Base-by-base conservation (phyloP, 1,139 yeast genomes). In the Tardiomyces digboiensis region DNA sequence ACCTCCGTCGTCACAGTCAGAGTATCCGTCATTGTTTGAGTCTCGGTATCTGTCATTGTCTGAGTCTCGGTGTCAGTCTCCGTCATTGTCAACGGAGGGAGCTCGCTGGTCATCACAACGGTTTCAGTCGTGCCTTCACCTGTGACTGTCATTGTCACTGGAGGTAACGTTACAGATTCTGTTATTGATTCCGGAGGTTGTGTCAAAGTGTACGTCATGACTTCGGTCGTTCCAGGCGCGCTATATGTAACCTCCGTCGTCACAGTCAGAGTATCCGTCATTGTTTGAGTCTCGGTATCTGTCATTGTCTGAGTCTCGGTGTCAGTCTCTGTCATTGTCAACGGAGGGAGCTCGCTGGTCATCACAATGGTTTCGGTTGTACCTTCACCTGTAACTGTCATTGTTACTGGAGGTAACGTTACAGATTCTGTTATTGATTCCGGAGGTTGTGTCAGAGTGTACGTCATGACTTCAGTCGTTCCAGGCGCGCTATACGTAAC, bases 321-420 rank as follows among this genome's bases (percentile, higher is more conserved):
- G 26, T 7, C 20, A 16, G 13, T 20, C 19, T 26, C 16, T 12
- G 40, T 41, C 21, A 33, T 26, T 8, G 40, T 39, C 20, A 38
- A 36, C 7, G 40, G 21, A 12, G 47, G 42, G 7, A 42, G 45
- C n/a, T 41, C 39, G 26, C 44, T 39, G 20, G 20, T 23, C 26
- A 21, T 36, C 16, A 22, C 21, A 21, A 22, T n/a, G 2, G 39
- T 21, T 10, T 22, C 36, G 6, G 48, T 42, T 4, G 36, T 29
- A 21, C 43, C 40, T 3, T 36, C 40, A 8, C 42, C 47, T 1
- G 43, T 38, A 2, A 41, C 45, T 6, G 47, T 44, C 21, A 33
- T 8, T 4, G 38, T 36, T 16, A 29, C 40, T 6, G 47, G 39
- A n/a, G 23, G 36, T 21, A 40, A 14, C 10, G 42, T 40, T 8